Evolutionary conservation across 495 filamentous ascomycete genomes (phyloP), one percentile per base, ranked within the genome.

Genomic region (Xylaria nigripes): DNA sequence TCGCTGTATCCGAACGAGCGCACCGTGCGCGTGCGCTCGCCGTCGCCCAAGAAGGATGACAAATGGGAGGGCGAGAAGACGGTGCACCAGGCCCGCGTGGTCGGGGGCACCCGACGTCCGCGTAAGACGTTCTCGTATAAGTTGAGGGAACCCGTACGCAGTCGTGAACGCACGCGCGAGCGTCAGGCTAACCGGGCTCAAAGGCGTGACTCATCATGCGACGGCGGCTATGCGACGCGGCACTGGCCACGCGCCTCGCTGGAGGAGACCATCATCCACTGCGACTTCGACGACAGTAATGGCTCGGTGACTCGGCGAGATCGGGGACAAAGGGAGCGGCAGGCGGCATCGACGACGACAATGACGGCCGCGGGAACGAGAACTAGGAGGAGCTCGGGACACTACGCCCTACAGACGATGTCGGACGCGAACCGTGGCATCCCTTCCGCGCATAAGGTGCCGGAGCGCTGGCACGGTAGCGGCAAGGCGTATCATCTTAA

Each of bases 401-500:
- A 22, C 2, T 53, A 45, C 10, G 58, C 64, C 40, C 54, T 72
- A 27, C 57, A 60, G 21, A 56, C 72, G 6, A 54, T 70, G 15
- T 62, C 67, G 9, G 67, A 71, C 40, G 60, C 45, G 18, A 71
- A 73, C 43, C 63, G 67, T n/a, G 70, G 72, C 10, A 67, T 73
- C 23, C 68, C 72, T 10, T 50, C 55, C 24, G 66, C 72, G 27
- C 70, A 71, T 9, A 51, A 53, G 10, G 60, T 63, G 40, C 67
- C 67, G 24, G 67, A 65, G 36, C 61, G 56, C 8, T 69, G 60
- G 50, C 58, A 61, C 46, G 18, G 34, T 38, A 50, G 23, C 32
- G 56, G 53, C 1, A 55, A 55, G 21, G 53, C 53, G 29, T 55
- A 55, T 32, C 53, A 55, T n/a, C 46, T 55, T 16, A 49, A 50